phyloP scores from a whole-genome alignment of 2,329 filamentous ascomycete genomes.

The Aspergillus uvarum region DNA sequence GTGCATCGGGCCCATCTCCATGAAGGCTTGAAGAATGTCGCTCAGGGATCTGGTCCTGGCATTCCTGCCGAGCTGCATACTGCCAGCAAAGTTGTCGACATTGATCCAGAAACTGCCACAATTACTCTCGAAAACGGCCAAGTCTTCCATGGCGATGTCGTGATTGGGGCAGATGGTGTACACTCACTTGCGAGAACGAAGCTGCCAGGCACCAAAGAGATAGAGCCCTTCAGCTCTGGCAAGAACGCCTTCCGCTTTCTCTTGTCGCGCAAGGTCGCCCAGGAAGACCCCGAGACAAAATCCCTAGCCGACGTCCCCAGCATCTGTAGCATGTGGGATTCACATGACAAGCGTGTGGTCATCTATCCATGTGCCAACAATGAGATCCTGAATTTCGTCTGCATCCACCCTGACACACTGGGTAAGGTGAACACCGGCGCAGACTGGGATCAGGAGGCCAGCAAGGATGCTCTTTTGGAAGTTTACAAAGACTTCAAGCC shows the following conservation, averaged over 20 bases:
- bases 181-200: constrained; percentile 33
- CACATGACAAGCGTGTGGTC: constrained; percentile 45
- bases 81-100: constrained; percentile 44
- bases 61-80: constrained; percentile 46
- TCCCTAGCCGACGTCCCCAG: constrained; percentile 41
- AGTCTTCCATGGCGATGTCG: constrained; percentile 47
- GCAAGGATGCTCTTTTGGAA: constrained; percentile 26
- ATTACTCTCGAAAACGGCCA: constrained; percentile 50
- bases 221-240: constrained; percentile 49
- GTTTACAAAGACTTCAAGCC: constrained; percentile 45
- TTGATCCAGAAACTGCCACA: constrained; percentile 43
- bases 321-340: constrained; percentile 47
- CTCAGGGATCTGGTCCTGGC: constrained; percentile 39
- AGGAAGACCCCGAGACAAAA: constrained; percentile 41
- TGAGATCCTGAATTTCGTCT: constrained; percentile 52
- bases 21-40: constrained; percentile 50
- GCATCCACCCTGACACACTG: constrained; percentile 48
- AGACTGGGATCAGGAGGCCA: constrained; percentile 32
- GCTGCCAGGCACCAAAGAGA: constrained; percentile 27
- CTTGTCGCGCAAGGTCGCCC: constrained; percentile 47
- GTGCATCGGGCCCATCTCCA: constrained; percentile 57
- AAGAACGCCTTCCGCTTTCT: constrained; percentile 61
- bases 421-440: constrained; percentile 41
- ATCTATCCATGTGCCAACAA: constrained; percentile 51
- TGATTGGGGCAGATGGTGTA: constrained; percentile 59